A percentile compares a stretch with the other conserved stretches of the same genome.
Conservation (phyloP, 75 land plant species). For the Selaginella moellendorffii region DNA sequence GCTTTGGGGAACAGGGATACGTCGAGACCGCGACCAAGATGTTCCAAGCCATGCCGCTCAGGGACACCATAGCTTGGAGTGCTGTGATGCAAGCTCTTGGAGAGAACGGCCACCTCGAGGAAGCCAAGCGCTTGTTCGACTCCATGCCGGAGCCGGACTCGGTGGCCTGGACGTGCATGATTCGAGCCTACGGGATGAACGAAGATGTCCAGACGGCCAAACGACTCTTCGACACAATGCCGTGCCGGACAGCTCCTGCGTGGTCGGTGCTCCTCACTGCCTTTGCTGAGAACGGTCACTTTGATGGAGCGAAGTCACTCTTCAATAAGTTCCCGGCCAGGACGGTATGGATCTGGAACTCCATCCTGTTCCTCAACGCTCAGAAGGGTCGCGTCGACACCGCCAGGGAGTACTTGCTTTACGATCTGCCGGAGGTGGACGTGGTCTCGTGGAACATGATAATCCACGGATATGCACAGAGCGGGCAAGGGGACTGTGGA, state of each 20-base stretch:
- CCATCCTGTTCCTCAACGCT: not conserved
- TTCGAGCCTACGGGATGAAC: not conserved
- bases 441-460: not conserved
- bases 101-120: not conserved
- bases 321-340: not conserved
- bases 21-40: not conserved
- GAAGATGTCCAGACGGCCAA: not conserved
- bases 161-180: not conserved
- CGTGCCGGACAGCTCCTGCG: not conserved
- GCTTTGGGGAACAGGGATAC: not conserved
- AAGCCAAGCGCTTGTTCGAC: not conserved
- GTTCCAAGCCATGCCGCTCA: not conserved
- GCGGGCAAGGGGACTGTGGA: not conserved
- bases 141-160: not conserved
- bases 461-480: not conserved
- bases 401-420: not conserved
- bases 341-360: not conserved
- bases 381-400: not conserved
- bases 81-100: not conserved
- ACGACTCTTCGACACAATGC: not conserved
- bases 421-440: not conserved
- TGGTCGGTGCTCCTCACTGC: not conserved
- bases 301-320: not conserved
- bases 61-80: not conserved
- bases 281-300: not conserved